Evolutionary conservation across 2,329 filamentous ascomycete species (phyloP).

Genomic region (Thermomyces lanuginosus): DNA sequence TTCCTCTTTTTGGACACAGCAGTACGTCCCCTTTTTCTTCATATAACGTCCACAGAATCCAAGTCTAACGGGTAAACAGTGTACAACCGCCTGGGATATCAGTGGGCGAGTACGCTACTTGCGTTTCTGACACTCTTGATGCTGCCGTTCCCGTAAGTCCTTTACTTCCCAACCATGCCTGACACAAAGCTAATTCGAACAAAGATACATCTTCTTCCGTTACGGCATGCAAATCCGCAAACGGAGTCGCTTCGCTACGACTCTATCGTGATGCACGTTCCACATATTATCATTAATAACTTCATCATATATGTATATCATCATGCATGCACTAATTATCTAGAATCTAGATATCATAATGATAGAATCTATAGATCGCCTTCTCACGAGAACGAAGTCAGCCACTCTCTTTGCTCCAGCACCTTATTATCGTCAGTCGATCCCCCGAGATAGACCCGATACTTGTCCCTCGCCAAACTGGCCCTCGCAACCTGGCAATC

Average conservation of each 20-base stretch:
- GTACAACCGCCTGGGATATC: slow-evolving; percentile 30
- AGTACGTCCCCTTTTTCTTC: slow-evolving; percentile 9
- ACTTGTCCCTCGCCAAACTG: slow-evolving; percentile 54
- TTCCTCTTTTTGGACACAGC: slow-evolving; percentile 55
- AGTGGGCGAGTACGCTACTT: slow-evolving; percentile 31
- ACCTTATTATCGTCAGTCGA: slow-evolving; percentile 17
- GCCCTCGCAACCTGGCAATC: slow-evolving; percentile 70
- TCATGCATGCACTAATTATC: no score
- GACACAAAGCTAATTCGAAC: slow-evolving; percentile 3
- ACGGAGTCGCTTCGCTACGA: slow-evolving; percentile 24
- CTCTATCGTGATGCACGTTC: slow-evolving; percentile 9
- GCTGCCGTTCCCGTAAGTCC: slow-evolving; percentile 28
- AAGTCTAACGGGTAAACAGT: no score
- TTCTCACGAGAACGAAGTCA: slow-evolving; percentile 15
- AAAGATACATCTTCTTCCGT: slow-evolving; percentile 31
- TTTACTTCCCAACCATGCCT: slow-evolving; percentile 5
- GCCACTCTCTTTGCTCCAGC: slow-evolving; percentile 18
- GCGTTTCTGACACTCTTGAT: slow-evolving; percentile 29
- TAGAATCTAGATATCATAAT: no score
- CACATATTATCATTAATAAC: neutral
- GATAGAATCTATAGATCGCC: slow-evolving; percentile 1
- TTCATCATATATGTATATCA: neutral
- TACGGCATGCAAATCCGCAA: slow-evolving; percentile 27
- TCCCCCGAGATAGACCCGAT: slow-evolving; percentile 34
- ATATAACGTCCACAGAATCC: slow-evolving; percentile 4